Evolutionary conservation across 345 rosid genomes (phyloP), one percentile per base, ranked within the genome.

Genomic region (Lagerstroemia speciosa): DNA sequence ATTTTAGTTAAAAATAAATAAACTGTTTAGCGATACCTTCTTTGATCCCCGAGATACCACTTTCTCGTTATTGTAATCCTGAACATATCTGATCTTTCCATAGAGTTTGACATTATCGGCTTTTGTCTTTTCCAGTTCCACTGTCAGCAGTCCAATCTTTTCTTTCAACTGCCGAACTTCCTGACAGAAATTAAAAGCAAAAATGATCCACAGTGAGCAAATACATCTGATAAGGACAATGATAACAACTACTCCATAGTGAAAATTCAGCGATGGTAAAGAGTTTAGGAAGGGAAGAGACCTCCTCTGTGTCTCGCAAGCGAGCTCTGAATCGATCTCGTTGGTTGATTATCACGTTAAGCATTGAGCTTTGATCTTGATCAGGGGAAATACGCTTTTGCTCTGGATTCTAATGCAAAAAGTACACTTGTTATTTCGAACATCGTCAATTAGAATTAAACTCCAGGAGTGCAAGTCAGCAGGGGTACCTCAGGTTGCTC

Each of bases 311-410:
- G 78, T 92, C 98, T 27, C 83, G 85, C 72, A 94, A 77, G 36
- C 97, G 88, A 68, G 85, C 78, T 66, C 98, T 87, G 83, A 89
- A 92, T 67, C 98, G 88, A 73, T 94, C 98, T 68, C 97, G 87
- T 75, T 94, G 96, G 75, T 86, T 91, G 84, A 94, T 89, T 71
- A 92, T 94, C 75, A 94, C 98, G 83, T 94, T 92, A 32, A 94
- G 97, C 98, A 95, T 92, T 71, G 98, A 95, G 79, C 83, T 88
- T 76, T 92, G 98, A 73, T 92, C 99, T 79, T 88, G 97, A 75
- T 94, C 95, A 22, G 89, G 77, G 65, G 89, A 81, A 71, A 81
- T 80, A 64, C 89, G 96, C 66, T 84, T 89, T 61, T 86, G 89
- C 46, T 85, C 96, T 74, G 80, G 50, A 65, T 82, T 81, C 98